Conservation (phyloP, 2,329 filamentous ascomycete genomes). For the Aspergillus awamori region DNA sequence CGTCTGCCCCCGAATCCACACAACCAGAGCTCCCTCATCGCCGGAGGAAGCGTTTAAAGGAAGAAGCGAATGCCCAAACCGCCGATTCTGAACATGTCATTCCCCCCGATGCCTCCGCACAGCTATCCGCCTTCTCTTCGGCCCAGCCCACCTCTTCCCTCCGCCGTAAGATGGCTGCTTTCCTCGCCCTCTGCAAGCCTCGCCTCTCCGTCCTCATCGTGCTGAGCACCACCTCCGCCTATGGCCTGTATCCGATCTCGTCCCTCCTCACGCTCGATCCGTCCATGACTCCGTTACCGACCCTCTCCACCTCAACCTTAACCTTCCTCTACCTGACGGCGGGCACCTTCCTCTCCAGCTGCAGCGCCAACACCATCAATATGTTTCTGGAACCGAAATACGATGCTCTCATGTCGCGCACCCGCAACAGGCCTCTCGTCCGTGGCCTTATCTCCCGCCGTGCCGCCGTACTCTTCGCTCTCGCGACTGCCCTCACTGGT, state of each 20-base stretch:
- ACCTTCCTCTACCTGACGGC: constrained; percentile 90
- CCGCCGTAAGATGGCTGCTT: constrained; percentile 72
- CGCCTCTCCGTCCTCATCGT: constrained; percentile 89
- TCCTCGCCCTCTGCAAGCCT: constrained; percentile 92
- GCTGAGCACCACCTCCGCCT: constrained; percentile 85
- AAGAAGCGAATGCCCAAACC: constrained; percentile 25
- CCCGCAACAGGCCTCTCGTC: constrained; percentile 85
- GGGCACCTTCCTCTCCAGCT: constrained; percentile 85
- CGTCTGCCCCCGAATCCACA: constrained; percentile 25
- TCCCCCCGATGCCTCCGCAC: constrained; percentile 64
- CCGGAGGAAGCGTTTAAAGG: constrained; percentile 48
- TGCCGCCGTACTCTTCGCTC: constrained; percentile 75
- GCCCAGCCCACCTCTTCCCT: constrained; percentile 59
- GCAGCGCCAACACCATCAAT: constrained; percentile 90
- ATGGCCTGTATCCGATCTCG: constrained; percentile 90
- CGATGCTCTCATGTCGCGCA: constrained; percentile 92
- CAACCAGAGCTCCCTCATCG: constrained; percentile 45
- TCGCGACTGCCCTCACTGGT: constrained; percentile 70
- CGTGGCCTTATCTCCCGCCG: constrained; percentile 73
- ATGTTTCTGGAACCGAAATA: constrained; percentile 94
- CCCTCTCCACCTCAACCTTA: constrained; percentile 74
- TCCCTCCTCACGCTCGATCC: constrained; percentile 83
- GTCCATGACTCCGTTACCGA: constrained; percentile 58
- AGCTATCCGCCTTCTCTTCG: constrained; percentile 60
- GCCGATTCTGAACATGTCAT: constrained; percentile 39